Conservation (phyloP, 2,329 filamentous ascomycete species). For the Ophiostoma ips region DNA sequence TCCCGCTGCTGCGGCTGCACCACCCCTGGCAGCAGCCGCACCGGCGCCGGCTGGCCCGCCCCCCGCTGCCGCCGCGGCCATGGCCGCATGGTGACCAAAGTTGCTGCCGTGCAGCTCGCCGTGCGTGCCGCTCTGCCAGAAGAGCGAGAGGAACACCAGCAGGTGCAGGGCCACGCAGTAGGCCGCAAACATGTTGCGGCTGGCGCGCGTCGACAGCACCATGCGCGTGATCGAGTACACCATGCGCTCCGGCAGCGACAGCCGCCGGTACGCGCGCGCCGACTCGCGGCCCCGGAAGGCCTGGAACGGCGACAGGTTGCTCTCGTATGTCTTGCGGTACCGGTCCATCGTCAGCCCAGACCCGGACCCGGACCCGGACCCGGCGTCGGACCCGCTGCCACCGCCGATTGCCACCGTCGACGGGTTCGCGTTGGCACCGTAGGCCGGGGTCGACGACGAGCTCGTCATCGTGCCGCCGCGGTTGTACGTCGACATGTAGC, state of each 20-base stretch:
- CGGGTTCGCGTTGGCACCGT: slow-evolving; percentile 57
- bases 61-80: slow-evolving; percentile 26
- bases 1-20: slow-evolving; percentile 18
- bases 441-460: slow-evolving; percentile 50
- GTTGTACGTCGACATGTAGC: slow-evolving; percentile 90
- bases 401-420: slow-evolving; percentile 49
- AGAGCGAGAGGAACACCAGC: slow-evolving; percentile 74
- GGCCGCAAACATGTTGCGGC: slow-evolving; percentile 82
- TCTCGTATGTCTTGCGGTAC: slow-evolving; percentile 87
- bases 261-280: slow-evolving; percentile 76
- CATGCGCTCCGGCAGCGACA: slow-evolving; percentile 80
- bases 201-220: slow-evolving; percentile 78
- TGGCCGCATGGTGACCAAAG: slow-evolving; percentile 34
- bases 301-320: slow-evolving; percentile 88
- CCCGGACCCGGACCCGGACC: slow-evolving; percentile 31
- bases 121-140: slow-evolving; percentile 62
- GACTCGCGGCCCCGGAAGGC: slow-evolving; percentile 91
- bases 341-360: slow-evolving; percentile 53
- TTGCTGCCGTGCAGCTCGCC: slow-evolving; percentile 46
- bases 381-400: slow-evolving; percentile 40
- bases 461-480: slow-evolving; percentile 39
- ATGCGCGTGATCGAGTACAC: slow-evolving; percentile 85
- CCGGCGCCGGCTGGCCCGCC: slow-evolving; percentile 20
- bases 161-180: slow-evolving; percentile 86
- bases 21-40: slow-evolving; percentile 20